Conservation (phyloP, 2,329 filamentous ascomycete genomes). For the Alternaria viburni region DNA sequence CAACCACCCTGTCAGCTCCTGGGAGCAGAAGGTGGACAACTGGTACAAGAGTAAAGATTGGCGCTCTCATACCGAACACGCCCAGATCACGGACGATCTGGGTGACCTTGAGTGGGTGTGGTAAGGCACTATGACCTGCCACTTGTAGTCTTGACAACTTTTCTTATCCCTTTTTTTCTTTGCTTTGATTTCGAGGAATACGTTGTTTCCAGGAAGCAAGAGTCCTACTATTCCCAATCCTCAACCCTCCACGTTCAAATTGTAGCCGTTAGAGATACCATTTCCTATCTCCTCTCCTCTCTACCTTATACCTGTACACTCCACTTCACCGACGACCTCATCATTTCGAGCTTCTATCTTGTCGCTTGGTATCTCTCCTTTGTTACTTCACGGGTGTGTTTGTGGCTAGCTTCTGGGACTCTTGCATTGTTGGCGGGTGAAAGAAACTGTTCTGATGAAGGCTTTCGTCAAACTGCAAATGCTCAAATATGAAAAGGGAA, state of each 20-base stretch:
- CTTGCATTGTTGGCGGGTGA: constrained; percentile 21
- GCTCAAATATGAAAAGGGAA: constrained; percentile 21
- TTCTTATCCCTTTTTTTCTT: constrained; percentile 44
- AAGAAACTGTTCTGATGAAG: constrained; percentile 34
- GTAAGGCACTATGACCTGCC: constrained; percentile 72
- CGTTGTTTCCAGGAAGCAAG: constrained; percentile 31
- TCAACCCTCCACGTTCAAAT: constrained; percentile 27
- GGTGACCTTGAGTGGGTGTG: constrained; percentile 93
- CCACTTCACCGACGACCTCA: constrained; percentile 24
- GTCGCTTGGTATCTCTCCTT: constrained; percentile 44
- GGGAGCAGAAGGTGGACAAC: constrained; percentile 45
- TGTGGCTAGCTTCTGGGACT: constrained; percentile 17
- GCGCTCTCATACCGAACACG: constrained; percentile 52
- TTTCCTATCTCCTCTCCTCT: constrained; percentile 41
- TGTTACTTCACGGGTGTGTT: constrained; percentile 34
- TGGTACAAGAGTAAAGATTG: constrained; percentile 58
- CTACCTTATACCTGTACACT: constrained; percentile 27
- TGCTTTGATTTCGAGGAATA: constrained; percentile 26
- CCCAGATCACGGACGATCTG: constrained; percentile 64
- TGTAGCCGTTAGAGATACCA: constrained; percentile 51
- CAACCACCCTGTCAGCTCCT: constrained; percentile 29
- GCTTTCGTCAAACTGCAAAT: constrained; percentile 22
- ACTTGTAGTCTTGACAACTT: constrained; percentile 61
- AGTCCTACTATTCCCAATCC: constrained; percentile 26
- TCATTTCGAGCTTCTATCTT: constrained; percentile 24